Evolutionary conservation across 176 grass and related monocot genomes (phyloP).

Genomic region (Carex parvula): DNA sequence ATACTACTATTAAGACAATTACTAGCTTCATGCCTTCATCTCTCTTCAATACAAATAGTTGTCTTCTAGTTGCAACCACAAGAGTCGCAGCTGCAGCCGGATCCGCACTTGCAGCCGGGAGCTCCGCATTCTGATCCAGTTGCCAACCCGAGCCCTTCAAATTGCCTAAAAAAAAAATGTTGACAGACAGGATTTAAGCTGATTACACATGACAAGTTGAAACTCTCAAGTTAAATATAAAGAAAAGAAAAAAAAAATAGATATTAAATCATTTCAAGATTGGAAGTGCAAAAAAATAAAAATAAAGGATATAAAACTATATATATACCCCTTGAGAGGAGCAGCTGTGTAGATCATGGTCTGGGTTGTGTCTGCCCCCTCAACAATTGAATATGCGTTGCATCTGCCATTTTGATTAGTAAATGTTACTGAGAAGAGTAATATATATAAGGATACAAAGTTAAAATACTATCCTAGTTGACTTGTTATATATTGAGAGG

Average conservation of each 20-base stretch:
- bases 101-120: constrained; percentile 54
- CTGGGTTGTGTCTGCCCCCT: constrained; percentile 1
- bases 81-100: constrained; percentile 40
- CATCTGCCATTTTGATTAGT: constrained; percentile 30
- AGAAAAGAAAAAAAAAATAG: neutral
- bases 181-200: neutral
- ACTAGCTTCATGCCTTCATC: neutral
- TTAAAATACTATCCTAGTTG: neutral
- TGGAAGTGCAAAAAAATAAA: neutral
- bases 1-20: neutral
- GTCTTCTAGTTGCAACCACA: constrained; percentile 34
- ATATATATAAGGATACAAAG: neutral
- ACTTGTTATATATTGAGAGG: neutral
- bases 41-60: neutral
- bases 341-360: constrained; percentile 13
- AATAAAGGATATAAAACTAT: neutral
- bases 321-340: constrained; percentile 30
- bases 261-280: neutral
- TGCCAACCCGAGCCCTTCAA: constrained; percentile 27
- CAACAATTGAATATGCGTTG: constrained; percentile 35
- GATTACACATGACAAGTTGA: neutral
- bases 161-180: constrained; percentile 22
- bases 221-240: neutral
- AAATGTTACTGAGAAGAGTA: neutral
- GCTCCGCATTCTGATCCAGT: constrained; percentile 32